Base-by-base conservation (phyloP, 2,329 filamentous ascomycete species). In the Rugonectria rugulosa region DNA sequence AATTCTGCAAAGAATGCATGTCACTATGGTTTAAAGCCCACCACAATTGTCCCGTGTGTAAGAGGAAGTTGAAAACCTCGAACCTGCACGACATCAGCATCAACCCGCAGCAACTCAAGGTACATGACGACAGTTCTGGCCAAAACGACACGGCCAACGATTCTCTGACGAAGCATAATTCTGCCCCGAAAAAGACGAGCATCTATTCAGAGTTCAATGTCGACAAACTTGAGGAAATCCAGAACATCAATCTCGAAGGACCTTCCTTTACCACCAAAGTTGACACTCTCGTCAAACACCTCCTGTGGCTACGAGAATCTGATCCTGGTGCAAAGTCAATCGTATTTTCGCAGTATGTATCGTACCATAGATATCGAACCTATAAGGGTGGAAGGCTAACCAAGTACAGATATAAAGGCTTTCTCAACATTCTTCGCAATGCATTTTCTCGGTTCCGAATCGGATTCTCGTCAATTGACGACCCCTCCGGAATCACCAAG, bases 1-100 rank as follows among this genome's bases (percentile, higher is more conserved):
- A 92, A 61, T 98, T 92, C 70, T 97, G 94, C 77, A 92, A 91
- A 67, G 89, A 91, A 23, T 98, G 95, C 72, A 88, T 98, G 63
- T 80, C 81, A 31, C 65, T 86, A 11, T 98, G 95, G 95, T 91
- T 89, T 77, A 80, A 78, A 53, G 79, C 84, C 26, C 87, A 92
- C 64, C 83, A 80, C 15, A 94, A 85, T 46, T 98, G 94, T 65
- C 94, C 94, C 0, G 81, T 91, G 5, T 99, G 95, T 79, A 97
- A 97, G 71, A 83, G 80, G 40, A 78, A 77, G 2, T 77, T 98
- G 6, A 80, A 78, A 23, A 68, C 76, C 0, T 81, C 81, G 2
- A 91, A 95, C 69, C 83, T 98, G 43, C 90, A 96, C 69, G 87
- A 94, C 51, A 96, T 98, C 57, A 90, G 87, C 0, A 85, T 95